Conservation (phyloP, 1,284 basidiomycete genomes). For the Ustilago tritici region DNA sequence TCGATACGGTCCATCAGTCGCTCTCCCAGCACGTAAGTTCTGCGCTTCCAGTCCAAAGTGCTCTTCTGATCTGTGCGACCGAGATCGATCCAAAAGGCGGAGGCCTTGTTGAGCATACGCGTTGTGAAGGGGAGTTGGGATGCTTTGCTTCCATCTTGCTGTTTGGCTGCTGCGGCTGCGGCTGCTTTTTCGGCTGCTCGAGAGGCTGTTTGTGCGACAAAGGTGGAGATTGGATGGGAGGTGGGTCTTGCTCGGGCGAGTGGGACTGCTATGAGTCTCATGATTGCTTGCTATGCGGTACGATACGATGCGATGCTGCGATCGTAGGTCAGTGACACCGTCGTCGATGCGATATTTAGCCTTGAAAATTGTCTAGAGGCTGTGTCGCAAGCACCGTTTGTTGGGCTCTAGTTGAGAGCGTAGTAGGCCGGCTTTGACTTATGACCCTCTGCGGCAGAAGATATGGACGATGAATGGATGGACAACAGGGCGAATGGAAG, state of each 20-base stretch:
- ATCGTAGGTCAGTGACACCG: neutral
- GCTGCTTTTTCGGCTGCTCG: conserved; percentile 43
- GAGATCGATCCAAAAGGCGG: conserved; percentile 63
- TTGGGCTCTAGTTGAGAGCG: neutral
- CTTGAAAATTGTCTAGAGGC: neutral
- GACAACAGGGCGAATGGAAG: conserved; percentile 7
- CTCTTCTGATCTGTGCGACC: conserved; percentile 58
- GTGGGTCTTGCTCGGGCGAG: conserved; percentile 53
- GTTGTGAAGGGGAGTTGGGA: conserved; percentile 42
- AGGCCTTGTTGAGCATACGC: conserved; percentile 55
- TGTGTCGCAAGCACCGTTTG: conserved; percentile 1
- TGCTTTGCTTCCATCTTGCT: conserved; percentile 19
- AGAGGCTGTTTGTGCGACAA: conserved; percentile 57
- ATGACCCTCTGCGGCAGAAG: neutral
- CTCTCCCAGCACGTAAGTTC: conserved; percentile 62
- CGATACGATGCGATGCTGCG: neutral
- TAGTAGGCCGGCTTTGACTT: neutral
- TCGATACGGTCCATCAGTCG: conserved; percentile 67
- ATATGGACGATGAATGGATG: neutral
- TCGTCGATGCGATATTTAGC: neutral
- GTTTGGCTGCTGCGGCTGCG: conserved; percentile 30
- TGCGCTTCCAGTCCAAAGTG: conserved; percentile 63
- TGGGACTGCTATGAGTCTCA: conserved; percentile 63
- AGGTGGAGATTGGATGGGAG: conserved; percentile 58
- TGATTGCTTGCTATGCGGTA: conserved; percentile 13